Percentiles rank a stretch among this genome's conserved stretches.
Conservation (phyloP, 2,329 filamentous ascomycete species). For the Ceratocystis diversiconidia region DNA sequence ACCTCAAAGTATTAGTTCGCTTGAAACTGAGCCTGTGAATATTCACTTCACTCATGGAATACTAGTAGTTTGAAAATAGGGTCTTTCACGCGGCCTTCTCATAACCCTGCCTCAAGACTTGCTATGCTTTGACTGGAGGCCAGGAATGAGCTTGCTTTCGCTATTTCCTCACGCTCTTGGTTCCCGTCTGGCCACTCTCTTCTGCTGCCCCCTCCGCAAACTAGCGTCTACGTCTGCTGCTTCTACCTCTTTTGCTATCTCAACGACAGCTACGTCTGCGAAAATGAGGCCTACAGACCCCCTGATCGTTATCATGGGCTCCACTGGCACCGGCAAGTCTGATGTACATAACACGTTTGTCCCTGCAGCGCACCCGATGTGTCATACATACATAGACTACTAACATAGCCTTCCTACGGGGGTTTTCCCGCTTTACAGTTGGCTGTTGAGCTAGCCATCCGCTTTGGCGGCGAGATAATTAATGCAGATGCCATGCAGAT, state of each 20-base stretch:
- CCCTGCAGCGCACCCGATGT: background rate
- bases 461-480: constrained; percentile 83
- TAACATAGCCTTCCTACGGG: constrained; percentile 2
- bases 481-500: constrained; percentile 98
- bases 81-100: no score
- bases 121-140: background rate
- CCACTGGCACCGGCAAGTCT: constrained; percentile 87
- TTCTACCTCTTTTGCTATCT: background rate
- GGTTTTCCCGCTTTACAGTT: constrained; percentile 39
- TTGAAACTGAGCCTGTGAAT: background rate
- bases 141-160: constrained; percentile 1
- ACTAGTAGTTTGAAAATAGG: no score
- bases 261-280: constrained; percentile 24
- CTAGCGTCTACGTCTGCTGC: background rate
- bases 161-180: background rate
- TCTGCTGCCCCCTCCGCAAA: background rate
- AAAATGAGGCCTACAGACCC: constrained; percentile 35
- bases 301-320: constrained; percentile 69
- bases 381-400: background rate
- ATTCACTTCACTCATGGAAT: background rate
- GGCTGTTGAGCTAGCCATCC: constrained; percentile 71
- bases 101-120: background rate
- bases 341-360: constrained; percentile 41
- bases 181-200: background rate
- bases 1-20: background rate